Evolutionary conservation across 140 eudicot species (phyloP).

Genomic region (Oenanthe javanica): DNA sequence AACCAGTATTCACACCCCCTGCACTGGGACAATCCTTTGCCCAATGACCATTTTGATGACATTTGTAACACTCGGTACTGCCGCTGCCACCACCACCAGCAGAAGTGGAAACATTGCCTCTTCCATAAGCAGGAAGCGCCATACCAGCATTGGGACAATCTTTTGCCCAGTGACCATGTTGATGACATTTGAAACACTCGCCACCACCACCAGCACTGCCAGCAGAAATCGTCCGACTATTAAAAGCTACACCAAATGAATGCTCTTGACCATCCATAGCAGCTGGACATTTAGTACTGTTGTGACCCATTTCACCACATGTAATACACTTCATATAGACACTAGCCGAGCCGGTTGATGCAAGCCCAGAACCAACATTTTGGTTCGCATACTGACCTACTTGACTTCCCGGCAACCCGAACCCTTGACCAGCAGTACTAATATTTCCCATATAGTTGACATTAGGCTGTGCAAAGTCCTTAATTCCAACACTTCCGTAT

Average conservation of each 20-base stretch:
- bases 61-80: slow-evolving; percentile 46
- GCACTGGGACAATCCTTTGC: slow-evolving; percentile 50
- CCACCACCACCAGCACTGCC: slow-evolving; percentile 12
- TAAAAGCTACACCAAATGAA: slow-evolving; percentile 29
- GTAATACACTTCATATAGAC: slow-evolving; percentile 39
- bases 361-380: slow-evolving; percentile 29
- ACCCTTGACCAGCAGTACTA: slow-evolving; percentile 18
- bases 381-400: slow-evolving; percentile 33
- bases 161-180: slow-evolving; percentile 59
- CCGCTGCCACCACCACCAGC: slow-evolving; percentile 19
- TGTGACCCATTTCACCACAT: slow-evolving; percentile 74
- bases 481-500: slow-evolving; percentile 17
- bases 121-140: slow-evolving; percentile 43
- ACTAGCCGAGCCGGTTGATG: slow-evolving; percentile 27
- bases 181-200: slow-evolving; percentile 58
- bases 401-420: slow-evolving; percentile 17
- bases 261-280: slow-evolving; percentile 31
- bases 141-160: slow-evolving; percentile 44
- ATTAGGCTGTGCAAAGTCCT: slow-evolving; percentile 20
- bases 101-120: slow-evolving; percentile 16
- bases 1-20: slow-evolving; percentile 33
- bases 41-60: slow-evolving; percentile 62
- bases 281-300: slow-evolving; percentile 51
- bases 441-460: slow-evolving; percentile 16
- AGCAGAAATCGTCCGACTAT: slow-evolving; percentile 20